Evolutionary conservation across 169 alveolate genomes (phyloP).

Genomic region (Eimeria acervulina): DNA sequence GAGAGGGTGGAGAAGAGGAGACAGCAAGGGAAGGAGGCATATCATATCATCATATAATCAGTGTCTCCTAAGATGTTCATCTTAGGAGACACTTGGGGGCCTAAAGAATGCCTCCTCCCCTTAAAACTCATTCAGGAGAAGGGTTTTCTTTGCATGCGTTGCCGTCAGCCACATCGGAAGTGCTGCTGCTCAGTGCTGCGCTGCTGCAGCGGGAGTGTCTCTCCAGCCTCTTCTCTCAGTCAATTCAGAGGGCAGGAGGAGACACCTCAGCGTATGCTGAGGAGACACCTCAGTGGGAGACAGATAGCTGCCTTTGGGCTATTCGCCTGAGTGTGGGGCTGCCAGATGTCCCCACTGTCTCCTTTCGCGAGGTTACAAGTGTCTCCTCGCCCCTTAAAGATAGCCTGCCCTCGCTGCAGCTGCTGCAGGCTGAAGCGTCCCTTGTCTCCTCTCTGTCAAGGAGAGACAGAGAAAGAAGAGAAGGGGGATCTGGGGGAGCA

Average conservation of each 20-base stretch:
- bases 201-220: constrained; percentile 60
- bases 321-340: constrained; percentile 60
- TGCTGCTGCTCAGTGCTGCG: constrained; percentile 18
- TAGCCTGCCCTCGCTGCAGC: neutral
- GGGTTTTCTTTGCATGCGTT: constrained; percentile 6
- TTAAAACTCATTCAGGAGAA: neutral
- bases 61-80: no score
- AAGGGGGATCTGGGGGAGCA: no score
- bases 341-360: constrained; percentile 9
- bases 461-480: constrained; percentile 1
- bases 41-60: neutral
- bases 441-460: neutral
- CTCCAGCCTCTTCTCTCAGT: neutral
- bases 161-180: constrained; percentile 27
- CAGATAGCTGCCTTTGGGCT: neutral
- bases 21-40: neutral
- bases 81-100: neutral
- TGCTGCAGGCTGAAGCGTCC: constrained; percentile 30
- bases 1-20: neutral
- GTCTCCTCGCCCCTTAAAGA: neutral
- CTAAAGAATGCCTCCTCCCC: neutral
- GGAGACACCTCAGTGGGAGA: constrained; percentile 35
- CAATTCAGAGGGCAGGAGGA: neutral
- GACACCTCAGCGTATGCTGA: neutral
- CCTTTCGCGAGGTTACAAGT: neutral